Percentiles rank a stretch among this genome's conserved stretches.
These are phyloP conservation scores for Solanum ahanhuiri DNA, from an alignment of 257 asterid species.

Conservation along the genomic window DNA sequence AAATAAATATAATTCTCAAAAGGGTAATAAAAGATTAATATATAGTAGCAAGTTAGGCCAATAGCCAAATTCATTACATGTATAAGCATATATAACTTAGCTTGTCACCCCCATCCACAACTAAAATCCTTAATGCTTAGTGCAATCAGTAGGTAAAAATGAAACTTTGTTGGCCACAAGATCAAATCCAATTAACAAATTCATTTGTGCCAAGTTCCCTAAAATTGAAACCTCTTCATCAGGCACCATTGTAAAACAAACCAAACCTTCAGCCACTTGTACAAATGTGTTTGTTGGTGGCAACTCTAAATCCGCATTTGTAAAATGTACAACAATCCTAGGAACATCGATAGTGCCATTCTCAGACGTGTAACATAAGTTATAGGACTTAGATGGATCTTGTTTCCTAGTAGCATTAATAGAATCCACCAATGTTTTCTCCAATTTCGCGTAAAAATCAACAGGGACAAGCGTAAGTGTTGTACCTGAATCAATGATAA, in stretches of 20 bases:
- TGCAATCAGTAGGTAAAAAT: conserved; percentile 23
- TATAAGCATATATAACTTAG: background rate
- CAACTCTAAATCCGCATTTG: background rate
- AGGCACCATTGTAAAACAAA: background rate
- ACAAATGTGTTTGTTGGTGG: background rate
- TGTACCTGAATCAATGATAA: conserved; percentile 14
- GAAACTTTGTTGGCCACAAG: conserved; percentile 9
- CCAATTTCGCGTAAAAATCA: background rate
- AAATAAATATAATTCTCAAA: background rate
- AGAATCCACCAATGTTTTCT: background rate
- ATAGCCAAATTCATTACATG: background rate
- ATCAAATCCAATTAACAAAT: conserved; percentile 28
- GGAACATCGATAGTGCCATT: background rate
- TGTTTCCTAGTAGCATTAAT: background rate
- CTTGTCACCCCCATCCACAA: background rate
- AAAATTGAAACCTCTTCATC: background rate
- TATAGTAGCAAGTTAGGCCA: background rate
- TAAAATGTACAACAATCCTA: background rate
- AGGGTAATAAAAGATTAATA: background rate
- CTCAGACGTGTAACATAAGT: background rate
- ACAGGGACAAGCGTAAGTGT: background rate
- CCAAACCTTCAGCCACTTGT: background rate
- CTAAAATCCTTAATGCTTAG: background rate
- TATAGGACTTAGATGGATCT: background rate
- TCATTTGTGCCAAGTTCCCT: conserved; percentile 25